Base-by-base conservation (phyloP, 2,329 filamentous ascomycete genomes). In the Trichoderma afroharzianum region DNA sequence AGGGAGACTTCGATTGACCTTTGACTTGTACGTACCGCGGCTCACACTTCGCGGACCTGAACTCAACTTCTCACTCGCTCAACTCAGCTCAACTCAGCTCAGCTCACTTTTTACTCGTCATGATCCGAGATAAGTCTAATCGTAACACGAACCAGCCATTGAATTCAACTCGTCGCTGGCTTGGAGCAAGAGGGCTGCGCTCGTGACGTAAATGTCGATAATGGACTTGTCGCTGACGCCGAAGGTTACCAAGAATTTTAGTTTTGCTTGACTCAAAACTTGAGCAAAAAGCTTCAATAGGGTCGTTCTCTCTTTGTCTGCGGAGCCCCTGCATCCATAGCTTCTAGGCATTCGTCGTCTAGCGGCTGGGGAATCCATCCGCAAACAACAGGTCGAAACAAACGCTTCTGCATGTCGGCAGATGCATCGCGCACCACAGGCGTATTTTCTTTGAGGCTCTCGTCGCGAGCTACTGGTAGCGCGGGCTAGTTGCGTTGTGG, bases 131-230 rank as follows among this genome's bases (percentile, higher is more conserved):
- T 39, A n/a, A 43, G 39, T 43, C 39, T 43, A 43, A 43, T 43
- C 39, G 39, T 43, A 43, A 43, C 39, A 43, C 47, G n/a, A 53
- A 53, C 47, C n/a, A 53, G 47, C 47, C 47, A 53, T 53, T 50
- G 47, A 53, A 53, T 24, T 53, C 55, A 18, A 58, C 30, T 21
- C 15, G 26, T 30, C 55, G 2, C 30, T 11, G 26, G 26, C 26
- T 58, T 58, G 26, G n/a, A 58, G 53, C 26, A 15, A 18, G n/a
- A 36, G 15, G 55, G 15, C 28, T n/a, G 55, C 47, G 64, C 26
- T 30, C 26, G 55, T 68, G 66, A 68, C 66, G 66, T 68, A 68
- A 28, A 59, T 50, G 33, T 59, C 64, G 53, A 59, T 55, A 59
- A 15, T 24, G 8, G 55, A 6, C 18, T 28, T 3, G 18, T 15